These are phyloP conservation scores for Hymenoscyphus fraxineus DNA, from an alignment of 2,329 filamentous ascomycete species.

Conservation along the genomic window DNA sequence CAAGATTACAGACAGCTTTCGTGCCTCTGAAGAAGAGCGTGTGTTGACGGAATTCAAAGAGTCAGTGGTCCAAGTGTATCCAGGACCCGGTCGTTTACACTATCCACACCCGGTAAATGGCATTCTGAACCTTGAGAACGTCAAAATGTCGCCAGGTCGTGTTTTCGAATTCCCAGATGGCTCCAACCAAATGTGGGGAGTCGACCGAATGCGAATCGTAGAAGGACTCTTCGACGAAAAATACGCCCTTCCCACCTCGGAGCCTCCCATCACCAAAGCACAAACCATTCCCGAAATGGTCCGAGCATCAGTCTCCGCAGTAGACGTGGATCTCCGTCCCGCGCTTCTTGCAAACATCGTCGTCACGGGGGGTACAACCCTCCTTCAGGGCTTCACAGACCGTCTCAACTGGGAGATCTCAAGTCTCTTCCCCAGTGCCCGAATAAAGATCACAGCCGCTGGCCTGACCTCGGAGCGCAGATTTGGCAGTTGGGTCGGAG, in stretches of 20 bases:
- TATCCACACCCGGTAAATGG: conserved; percentile 45
- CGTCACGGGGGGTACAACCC: conserved; percentile 80
- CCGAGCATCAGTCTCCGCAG: conserved; percentile 68
- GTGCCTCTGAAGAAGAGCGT: conserved; percentile 82
- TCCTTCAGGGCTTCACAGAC: conserved; percentile 90
- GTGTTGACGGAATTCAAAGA: conserved; percentile 97
- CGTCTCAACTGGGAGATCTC: conserved; percentile 81
- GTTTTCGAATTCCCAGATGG: conserved; percentile 98
- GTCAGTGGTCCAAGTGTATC: conserved; percentile 92
- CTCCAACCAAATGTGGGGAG: conserved; percentile 90
- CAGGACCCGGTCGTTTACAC: conserved; percentile 66
- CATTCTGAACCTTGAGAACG: conserved; percentile 68
- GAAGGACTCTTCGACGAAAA: conserved; percentile 91
- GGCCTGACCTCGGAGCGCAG: conserved; percentile 83
- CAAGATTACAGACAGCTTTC: conserved; percentile 66
- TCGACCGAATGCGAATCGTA: conserved; percentile 78
- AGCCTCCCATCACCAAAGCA: conserved; percentile 54
- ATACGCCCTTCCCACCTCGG: conserved; percentile 56
- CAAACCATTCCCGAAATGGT: conserved; percentile 85
- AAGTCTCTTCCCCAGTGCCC: conserved; percentile 75
- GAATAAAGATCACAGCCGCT: conserved; percentile 84
- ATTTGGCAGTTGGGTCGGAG: conserved; percentile 94
- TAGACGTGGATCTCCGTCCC: conserved; percentile 85
- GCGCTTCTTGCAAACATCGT: conserved; percentile 85
- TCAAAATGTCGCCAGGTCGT: conserved; percentile 68